Evolutionary conservation across 2,329 filamentous ascomycete genomes (phyloP).

Genomic region (Cylindrodendrum hubeiense): DNA sequence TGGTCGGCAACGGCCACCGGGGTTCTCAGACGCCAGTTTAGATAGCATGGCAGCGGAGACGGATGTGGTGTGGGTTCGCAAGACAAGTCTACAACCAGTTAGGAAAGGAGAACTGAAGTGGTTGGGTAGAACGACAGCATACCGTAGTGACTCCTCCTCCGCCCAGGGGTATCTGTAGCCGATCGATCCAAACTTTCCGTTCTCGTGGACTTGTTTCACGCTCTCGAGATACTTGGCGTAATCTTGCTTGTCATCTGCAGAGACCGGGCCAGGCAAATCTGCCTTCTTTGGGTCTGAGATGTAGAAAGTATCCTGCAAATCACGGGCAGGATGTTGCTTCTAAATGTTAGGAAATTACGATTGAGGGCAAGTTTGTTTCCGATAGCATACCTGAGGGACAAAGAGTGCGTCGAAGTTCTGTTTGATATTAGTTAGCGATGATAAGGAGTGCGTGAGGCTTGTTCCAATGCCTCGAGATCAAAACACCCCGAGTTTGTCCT

Average conservation of each 20-base stretch:
- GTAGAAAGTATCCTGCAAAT: constrained; percentile 99
- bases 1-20: constrained; percentile 72
- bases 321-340: constrained; percentile 91
- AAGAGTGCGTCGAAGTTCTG: constrained; percentile 96
- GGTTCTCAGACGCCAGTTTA: constrained; percentile 85
- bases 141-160: constrained; percentile 76
- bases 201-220: constrained; percentile 86
- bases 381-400: constrained; percentile 71
- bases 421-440: background rate
- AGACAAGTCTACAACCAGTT: constrained; percentile 74
- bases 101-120: background rate
- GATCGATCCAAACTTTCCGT: constrained; percentile 93
- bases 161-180: constrained; percentile 97
- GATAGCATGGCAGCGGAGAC: constrained; percentile 92
- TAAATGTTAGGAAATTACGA: background rate
- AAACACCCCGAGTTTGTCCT: background rate
- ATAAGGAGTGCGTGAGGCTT: background rate
- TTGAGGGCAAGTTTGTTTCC: background rate
- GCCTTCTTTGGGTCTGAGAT: constrained; percentile 88
- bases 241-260: constrained; percentile 67
- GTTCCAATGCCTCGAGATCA: background rate
- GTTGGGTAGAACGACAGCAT: background rate
- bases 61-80: constrained; percentile 96
- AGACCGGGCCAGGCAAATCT: constrained; percentile 17
- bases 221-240: constrained; percentile 82